Base-by-base conservation (phyloP, 2,329 filamentous ascomycete genomes). In the Alternaria gansuensis region DNA sequence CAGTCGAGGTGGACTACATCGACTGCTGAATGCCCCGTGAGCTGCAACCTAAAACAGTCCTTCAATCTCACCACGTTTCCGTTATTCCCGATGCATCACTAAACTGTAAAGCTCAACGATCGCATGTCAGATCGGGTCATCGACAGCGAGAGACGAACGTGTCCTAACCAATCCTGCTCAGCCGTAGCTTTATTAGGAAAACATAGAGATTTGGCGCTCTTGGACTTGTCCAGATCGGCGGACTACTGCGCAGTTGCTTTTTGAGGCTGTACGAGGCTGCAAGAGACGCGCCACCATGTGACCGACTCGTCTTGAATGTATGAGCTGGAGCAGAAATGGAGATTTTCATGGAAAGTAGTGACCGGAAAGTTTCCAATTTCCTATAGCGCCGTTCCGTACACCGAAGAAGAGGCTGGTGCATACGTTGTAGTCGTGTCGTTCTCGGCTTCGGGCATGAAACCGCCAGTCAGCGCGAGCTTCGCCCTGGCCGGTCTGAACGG, bases 401-500 rank as follows among this genome's bases (percentile, higher is more conserved):
- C 13, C 14, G 17, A 41, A 17, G 28, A 13, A 9, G 26, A 51
- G 49, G 39, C 49, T 43, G 17, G 28, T 23, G 37, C 14, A 28
- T 41, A n/a, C 44, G 33, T 28, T 54, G 31, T 21, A 54, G n/a
- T 37, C 37, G 24, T 36, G 43, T 40, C 8, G 10, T 24, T 14
- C 43, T 44, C 54, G 52, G 51, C 37, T 29, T 34, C 45, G 37
- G 33, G 14, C 39, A 31, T 39, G 17, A 45, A 39, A 26, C 21
- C 40, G 21, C 34, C 56, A 34, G 39, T 59, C 31, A 45, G 45
- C 51, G 46, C 33, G 37, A 31, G 39, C 9, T 48, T 33, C 24
- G 17, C 31, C 36, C 39, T 17, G 37, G 51, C 34, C 31, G 49
- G 53, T 43, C 51, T 33, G 46, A 26, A 26, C 45, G 51, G 56